Evolutionary conservation across 352 stramenopile species (phyloP), one percentile per base, ranked within the genome.

Genomic region (Blastocystis sp.): DNA sequence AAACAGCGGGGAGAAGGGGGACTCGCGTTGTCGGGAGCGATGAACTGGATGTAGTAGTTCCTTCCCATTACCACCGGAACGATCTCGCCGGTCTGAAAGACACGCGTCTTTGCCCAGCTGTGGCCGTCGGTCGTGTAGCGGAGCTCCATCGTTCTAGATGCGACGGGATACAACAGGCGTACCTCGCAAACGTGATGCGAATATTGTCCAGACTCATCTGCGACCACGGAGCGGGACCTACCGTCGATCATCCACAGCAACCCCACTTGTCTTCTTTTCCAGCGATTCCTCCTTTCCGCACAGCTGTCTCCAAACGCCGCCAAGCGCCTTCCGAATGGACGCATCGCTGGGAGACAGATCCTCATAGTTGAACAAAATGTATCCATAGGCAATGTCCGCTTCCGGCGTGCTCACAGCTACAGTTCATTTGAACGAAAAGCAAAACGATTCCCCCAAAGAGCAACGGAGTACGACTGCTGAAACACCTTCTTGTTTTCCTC

Each of bases 11-110:
- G 32, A n/a, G n/a, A 54, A n/a, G 21, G 16, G 29, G 18, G 27
- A 85, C 75, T 63, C 16, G 32, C 75, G 51, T 85, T 85, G 36
- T 85, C 75, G 27, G 63, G 64, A 29, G 57, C 75, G 16, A 56
- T 49, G 38, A 85, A 85, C 27, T 51, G 46, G 51, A 85, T 72
- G 63, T 48, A 85, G 44, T 75, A 85, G 63, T 85, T 85, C 29
- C 14, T 76, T 54, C 75, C 75, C 75, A 85, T 85, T 21, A 63
- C 42, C 14, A 85, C 63, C 34, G 71, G 71, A 24, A 51, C 42
- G 7, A 56, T 54, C 24, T 61, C 46, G 0, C 18, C 34, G 1
- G 63, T 73, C 8, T 14, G 8, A 54, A 85, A 42, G 32, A 48
- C 48, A 29, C 16, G 36, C 54, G 18, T n/a, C 40, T 75, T 27